Base-by-base conservation (phyloP, 2,329 filamentous ascomycete species). In the Aspergillus flavus region DNA sequence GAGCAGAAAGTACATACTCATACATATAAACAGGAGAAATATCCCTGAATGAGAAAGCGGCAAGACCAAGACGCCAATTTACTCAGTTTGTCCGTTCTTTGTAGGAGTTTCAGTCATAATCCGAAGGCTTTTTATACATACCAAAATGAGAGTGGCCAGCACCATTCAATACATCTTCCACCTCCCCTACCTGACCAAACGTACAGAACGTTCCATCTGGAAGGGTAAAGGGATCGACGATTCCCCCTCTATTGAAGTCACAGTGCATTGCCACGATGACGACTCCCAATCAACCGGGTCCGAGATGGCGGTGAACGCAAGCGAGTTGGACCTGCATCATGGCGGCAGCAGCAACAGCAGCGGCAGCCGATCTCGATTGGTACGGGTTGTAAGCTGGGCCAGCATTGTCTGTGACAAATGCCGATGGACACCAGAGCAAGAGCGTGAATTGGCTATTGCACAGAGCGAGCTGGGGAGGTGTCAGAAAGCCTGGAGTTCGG, bases 401-500 rank as follows among this genome's bases (percentile, higher is more conserved):
- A 75, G 67, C 61, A 70, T 75, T 55, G 66, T 74, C n/a, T 68
- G 69, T 11, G 71, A 69, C 52, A 61, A 59, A 48, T 65, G 63
- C 55, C 69, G 74, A 21, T 76, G 74, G 73, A 73, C 72, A 6
- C 63, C 34, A 9, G 69, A 75, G 28, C 73, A 74, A 45, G 75
- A 77, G 48, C 64, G 64, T 19, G 68, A 74, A 36, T 67, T 77
- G 21, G 56, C 65, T 6, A 66, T 69, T 57, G 75, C 75, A 0
- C 62, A 70, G 61, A 67, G 65, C 19, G 69, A 78, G 46, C 54
- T 77, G 54, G 72, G 66, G 43, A 64, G 71, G 30, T 77, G 75
- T 65, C 75, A 77, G 59, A 77, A 73, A 63, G 73, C 75, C 1
- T 77, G 74, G 74, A 76, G 73, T 58, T 76, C 75, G 11, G 74